These are phyloP conservation scores for Erythrophleum fordii DNA, from an alignment of 306 rosid species.

Conservation along the genomic window DNA sequence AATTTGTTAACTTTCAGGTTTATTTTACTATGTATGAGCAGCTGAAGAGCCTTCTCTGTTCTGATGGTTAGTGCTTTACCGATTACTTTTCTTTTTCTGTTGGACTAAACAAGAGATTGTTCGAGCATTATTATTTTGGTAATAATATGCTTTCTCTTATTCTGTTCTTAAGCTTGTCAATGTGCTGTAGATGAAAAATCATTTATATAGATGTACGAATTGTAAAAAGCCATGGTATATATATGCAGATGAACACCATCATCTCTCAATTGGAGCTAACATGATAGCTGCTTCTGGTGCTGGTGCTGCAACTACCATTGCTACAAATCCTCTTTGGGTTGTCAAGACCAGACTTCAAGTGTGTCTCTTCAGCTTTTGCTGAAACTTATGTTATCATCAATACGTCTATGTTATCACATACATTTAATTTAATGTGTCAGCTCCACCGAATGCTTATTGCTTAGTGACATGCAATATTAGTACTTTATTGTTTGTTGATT, in stretches of 20 bases:
- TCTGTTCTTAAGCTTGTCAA: slow-evolving; percentile 7
- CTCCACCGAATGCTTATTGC: background rate
- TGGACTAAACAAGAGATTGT: background rate
- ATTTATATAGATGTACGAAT: slow-evolving; percentile 1
- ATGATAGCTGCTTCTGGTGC: slow-evolving; percentile 91
- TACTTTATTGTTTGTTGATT: background rate
- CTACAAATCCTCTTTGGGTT: slow-evolving; percentile 93
- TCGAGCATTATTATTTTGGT: background rate
- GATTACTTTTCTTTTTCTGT: background rate
- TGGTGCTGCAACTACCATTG: slow-evolving; percentile 84
- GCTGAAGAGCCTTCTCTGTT: slow-evolving; percentile 55
- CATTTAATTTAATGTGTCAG: background rate
- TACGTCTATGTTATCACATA: slow-evolving; percentile 12
- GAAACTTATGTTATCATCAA: slow-evolving; percentile 7
- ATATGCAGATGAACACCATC: slow-evolving; percentile 63
- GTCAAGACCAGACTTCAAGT: slow-evolving; percentile 94
- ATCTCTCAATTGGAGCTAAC: slow-evolving; percentile 83
- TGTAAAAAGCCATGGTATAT: slow-evolving; percentile 42
- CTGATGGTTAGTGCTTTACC: slow-evolving; percentile 52
- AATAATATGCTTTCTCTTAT: background rate
- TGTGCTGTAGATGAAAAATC: slow-evolving; percentile 26
- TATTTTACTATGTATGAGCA: slow-evolving; percentile 69
- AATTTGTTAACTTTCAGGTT: slow-evolving; percentile 49
- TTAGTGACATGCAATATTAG: background rate
- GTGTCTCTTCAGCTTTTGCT: slow-evolving; percentile 42